These are phyloP conservation scores for Kwoniella shivajii DNA, from an alignment of 1,284 basidiomycete species.

Conservation along the genomic window DNA sequence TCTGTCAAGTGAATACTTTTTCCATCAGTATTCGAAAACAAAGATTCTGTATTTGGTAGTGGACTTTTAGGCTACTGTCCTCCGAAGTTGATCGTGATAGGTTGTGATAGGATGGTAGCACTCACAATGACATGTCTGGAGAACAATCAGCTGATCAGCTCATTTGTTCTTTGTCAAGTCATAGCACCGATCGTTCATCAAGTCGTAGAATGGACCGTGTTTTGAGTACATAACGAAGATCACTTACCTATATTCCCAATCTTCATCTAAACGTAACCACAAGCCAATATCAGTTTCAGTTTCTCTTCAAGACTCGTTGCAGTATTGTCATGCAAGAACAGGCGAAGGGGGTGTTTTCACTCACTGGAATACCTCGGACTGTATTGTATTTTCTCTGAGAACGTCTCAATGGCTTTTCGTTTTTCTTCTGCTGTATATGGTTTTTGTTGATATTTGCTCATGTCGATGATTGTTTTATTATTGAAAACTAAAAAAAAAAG, in stretches of 20 bases:
- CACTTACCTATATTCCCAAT: slow-evolving; percentile 53
- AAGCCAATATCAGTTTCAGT: neutral
- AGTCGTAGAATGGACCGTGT: neutral
- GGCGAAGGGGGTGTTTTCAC: slow-evolving; percentile 5
- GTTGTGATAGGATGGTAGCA: neutral
- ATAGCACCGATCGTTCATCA: too few species aligned
- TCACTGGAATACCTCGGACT: slow-evolving; percentile 47
- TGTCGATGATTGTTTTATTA: slow-evolving; percentile 9
- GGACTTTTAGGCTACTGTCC: too few species aligned
- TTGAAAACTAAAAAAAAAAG: too few species aligned
- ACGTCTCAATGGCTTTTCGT: slow-evolving; percentile 51
- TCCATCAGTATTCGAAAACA: neutral
- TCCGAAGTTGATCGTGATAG: too few species aligned
- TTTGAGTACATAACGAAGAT: neutral
- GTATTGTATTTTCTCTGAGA: slow-evolving; percentile 53
- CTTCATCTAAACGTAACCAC: slow-evolving; percentile 40
- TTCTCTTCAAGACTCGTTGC: too few species aligned
- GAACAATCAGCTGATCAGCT: neutral
- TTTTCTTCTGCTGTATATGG: slow-evolving; percentile 50
- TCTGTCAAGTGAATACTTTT: slow-evolving; percentile 25
- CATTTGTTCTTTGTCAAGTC: too few species aligned
- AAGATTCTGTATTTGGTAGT: neutral
- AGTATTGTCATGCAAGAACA: too few species aligned
- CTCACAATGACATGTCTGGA: slow-evolving; percentile 54
- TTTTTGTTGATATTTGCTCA: slow-evolving; percentile 50